These are phyloP conservation scores for Toxicodendron radicans DNA, from an alignment of 345 rosid genomes.

Conservation along the genomic window DNA sequence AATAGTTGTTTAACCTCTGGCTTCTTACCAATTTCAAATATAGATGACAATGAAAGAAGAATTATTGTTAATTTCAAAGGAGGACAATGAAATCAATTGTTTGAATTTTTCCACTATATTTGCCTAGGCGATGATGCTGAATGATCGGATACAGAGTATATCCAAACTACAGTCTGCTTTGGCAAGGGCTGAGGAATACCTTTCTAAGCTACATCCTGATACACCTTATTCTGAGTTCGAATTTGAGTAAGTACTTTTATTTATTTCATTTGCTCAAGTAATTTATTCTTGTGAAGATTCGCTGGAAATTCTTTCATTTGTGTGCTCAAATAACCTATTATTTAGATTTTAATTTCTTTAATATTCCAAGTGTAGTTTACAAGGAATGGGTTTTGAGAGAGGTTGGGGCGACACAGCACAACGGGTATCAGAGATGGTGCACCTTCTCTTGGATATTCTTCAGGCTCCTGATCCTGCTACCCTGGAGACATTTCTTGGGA, in stretches of 20 bases:
- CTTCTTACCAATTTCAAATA: background rate
- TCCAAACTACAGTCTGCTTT: slow-evolving; percentile 49
- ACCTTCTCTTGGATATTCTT: slow-evolving; percentile 60
- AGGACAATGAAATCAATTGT: background rate
- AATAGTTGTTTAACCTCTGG: background rate
- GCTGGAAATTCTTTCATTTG: background rate
- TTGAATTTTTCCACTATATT: background rate
- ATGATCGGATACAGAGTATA: slow-evolving; percentile 48
- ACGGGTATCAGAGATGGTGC: slow-evolving; percentile 48
- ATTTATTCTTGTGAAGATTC: background rate
- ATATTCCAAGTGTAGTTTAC: slow-evolving; percentile 30
- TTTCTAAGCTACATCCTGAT: slow-evolving; percentile 42
- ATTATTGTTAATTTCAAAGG: background rate
- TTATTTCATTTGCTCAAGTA: background rate
- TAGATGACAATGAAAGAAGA: background rate
- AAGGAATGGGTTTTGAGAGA: slow-evolving; percentile 63
- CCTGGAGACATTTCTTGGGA: slow-evolving; percentile 62
- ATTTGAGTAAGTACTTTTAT: slow-evolving; percentile 36
- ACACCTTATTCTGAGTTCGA: slow-evolving; percentile 55
- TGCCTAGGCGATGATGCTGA: slow-evolving; percentile 57
- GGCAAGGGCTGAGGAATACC: slow-evolving; percentile 56
- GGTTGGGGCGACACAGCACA: slow-evolving; percentile 62
- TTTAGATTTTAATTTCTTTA: background rate
- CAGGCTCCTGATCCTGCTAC: slow-evolving; percentile 67
- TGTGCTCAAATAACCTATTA: background rate